These are phyloP conservation scores for Colletotrichum nymphaeae DNA, from an alignment of 2,329 filamentous ascomycete species.

Conservation along the genomic window DNA sequence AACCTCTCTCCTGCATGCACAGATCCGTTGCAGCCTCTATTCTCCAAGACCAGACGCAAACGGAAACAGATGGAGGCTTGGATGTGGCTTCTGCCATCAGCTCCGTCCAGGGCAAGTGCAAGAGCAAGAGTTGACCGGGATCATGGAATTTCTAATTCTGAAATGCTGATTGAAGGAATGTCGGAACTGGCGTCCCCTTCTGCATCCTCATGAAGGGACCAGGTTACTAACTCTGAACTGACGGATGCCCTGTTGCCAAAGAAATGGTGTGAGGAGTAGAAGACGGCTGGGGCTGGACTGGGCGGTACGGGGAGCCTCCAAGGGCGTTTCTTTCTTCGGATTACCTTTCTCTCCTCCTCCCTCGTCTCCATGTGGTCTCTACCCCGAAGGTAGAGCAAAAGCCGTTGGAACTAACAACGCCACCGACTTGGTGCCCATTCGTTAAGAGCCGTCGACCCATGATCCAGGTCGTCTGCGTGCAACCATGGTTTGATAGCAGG, in stretches of 20 bases:
- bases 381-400: not conserved
- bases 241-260: not conserved
- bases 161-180: not conserved
- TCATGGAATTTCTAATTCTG: conserved; percentile 1
- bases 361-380: not conserved
- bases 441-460: conserved; percentile 20
- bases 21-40: conserved; percentile 22
- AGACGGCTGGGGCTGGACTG: not conserved
- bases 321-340: not conserved
- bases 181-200: not conserved
- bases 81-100: conserved; percentile 11
- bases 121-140: conserved; percentile 2
- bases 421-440: conserved; percentile 14
- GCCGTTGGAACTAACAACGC: conserved; percentile 26
- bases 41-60: conserved; percentile 8
- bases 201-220: not conserved
- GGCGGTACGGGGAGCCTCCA: not conserved
- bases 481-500: conserved; percentile 23
- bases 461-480: conserved; percentile 32
- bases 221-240: not conserved
- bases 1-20: conserved; percentile 9
- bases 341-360: conserved; percentile 4
- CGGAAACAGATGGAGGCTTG: conserved; percentile 19
- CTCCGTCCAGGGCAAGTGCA: not conserved
- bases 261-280: not conserved